A percentile compares a stretch with the other conserved stretches of the same genome.
phyloP scores from a whole-genome alignment of 192 early-diverging fungal genomes.

The Allomyces macrogynus region DNA sequence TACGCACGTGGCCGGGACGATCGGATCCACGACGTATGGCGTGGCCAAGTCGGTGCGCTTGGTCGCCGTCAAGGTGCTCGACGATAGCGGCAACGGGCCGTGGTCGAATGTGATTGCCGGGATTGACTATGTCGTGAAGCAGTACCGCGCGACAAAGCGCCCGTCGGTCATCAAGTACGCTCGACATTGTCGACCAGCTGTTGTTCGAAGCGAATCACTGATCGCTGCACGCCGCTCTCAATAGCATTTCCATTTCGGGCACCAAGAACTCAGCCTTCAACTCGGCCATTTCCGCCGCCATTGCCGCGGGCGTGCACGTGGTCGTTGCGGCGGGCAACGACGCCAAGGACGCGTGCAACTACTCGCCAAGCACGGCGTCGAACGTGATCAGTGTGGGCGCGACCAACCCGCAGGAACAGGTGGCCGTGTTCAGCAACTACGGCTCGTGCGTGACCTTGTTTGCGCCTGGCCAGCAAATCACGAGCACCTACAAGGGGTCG shows the following conservation, averaged over 20 bases:
- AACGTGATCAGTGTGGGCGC: constrained; percentile 26
- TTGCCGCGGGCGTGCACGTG: constrained; percentile 17
- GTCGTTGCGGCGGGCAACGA: constrained; percentile 42
- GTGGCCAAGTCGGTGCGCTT: constrained; percentile 41
- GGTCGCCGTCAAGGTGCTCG: constrained; percentile 37
- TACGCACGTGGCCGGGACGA: constrained; percentile 27
- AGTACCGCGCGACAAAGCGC: constrained; percentile 1
- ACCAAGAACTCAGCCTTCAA: background rate
- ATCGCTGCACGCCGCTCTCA: too few species aligned
- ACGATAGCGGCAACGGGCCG: constrained; percentile 25
- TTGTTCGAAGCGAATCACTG: too few species aligned
- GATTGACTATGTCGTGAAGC: constrained; percentile 17
- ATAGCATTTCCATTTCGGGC: background rate
- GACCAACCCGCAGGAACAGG: constrained; percentile 11
- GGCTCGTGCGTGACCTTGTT: constrained; percentile 41
- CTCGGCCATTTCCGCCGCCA: background rate
- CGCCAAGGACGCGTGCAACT: constrained; percentile 28
- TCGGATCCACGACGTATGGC: constrained; percentile 30
- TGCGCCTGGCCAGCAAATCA: constrained; percentile 34
- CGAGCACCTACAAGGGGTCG: constrained; percentile 11
- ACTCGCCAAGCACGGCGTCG: constrained; percentile 21
- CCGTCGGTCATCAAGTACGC: too few species aligned
- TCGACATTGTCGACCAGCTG: too few species aligned
- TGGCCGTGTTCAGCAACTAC: constrained; percentile 24
- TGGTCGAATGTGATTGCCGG: constrained; percentile 27